Conservation (phyloP, 2,329 filamentous ascomycete species). For the Aaosphaeria arxii region DNA sequence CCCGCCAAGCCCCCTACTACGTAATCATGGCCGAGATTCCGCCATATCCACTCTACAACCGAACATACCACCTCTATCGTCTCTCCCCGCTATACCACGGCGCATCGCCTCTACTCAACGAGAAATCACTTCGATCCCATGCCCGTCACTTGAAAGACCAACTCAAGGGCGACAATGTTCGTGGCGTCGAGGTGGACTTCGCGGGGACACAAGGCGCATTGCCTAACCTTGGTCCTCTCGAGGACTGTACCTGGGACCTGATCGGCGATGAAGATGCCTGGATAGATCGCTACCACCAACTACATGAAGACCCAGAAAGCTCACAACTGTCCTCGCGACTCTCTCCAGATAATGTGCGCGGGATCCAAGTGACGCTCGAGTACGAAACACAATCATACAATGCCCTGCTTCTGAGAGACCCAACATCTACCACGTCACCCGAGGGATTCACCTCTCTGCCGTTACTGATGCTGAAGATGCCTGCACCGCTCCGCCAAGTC, state of each 20-base stretch:
- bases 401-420: slow-evolving; percentile 48
- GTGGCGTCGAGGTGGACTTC: slow-evolving; percentile 44
- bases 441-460: slow-evolving; percentile 47
- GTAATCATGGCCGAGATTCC: slow-evolving; percentile 32
- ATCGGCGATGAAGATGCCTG: slow-evolving; percentile 41
- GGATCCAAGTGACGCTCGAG: slow-evolving; percentile 48
- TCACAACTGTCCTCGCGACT: slow-evolving; percentile 18
- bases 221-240: slow-evolving; percentile 46
- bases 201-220: slow-evolving; percentile 37
- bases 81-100: slow-evolving; percentile 54
- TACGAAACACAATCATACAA: slow-evolving; percentile 51
- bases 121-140: slow-evolving; percentile 42
- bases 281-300: slow-evolving; percentile 35
- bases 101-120: slow-evolving; percentile 32
- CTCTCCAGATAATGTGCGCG: slow-evolving; percentile 30
- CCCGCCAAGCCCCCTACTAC: too few species aligned
- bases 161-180: slow-evolving; percentile 48
- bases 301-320: slow-evolving; percentile 26
- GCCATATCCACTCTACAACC: slow-evolving; percentile 48
- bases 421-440: slow-evolving; percentile 24
- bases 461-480: slow-evolving; percentile 51
- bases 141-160: slow-evolving; percentile 48
- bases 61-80: slow-evolving; percentile 54
- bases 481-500: slow-evolving; percentile 47
- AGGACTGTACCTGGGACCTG: slow-evolving; percentile 46